phyloP scores from a whole-genome alignment of 2,329 filamentous ascomycete species.

The Drechslerella stenobrocha region DNA sequence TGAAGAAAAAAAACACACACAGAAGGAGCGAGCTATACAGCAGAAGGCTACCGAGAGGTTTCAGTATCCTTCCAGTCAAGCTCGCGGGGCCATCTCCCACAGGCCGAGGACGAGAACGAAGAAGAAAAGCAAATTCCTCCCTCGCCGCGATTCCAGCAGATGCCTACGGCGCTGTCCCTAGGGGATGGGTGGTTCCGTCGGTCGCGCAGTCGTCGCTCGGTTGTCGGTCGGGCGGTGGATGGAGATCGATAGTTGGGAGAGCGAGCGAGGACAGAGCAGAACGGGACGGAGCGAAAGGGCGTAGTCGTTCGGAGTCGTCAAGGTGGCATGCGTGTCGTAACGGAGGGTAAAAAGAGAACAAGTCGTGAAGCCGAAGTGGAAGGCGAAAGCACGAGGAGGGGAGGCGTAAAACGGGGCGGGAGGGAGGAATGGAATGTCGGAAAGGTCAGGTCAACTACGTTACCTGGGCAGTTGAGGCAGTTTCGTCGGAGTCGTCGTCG shows the following conservation, averaged over 20 bases:
- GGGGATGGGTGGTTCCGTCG: background rate
- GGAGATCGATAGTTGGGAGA: too few relatives aligned
- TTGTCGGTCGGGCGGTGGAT: background rate
- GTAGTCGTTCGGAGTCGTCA: slow-evolving; percentile 19
- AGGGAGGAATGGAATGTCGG: slow-evolving; percentile 7
- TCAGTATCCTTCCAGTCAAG: slow-evolving; percentile 1
- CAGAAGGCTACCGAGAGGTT: slow-evolving; percentile 2
- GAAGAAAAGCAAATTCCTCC: background rate
- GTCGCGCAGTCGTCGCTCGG: background rate
- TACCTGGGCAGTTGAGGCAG: slow-evolving; percentile 23
- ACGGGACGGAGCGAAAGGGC: background rate
- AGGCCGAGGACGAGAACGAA: slow-evolving; percentile 3
- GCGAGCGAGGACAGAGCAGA: too few relatives aligned
- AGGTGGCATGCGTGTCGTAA: slow-evolving; percentile 41
- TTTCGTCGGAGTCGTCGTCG: background rate
- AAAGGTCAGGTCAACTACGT: slow-evolving; percentile 19
- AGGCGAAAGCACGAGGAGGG: slow-evolving; percentile 29
- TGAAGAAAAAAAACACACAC: background rate
- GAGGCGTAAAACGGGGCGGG: slow-evolving; percentile 4
- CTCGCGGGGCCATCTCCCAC: slow-evolving; percentile 5
- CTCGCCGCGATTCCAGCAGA: background rate
- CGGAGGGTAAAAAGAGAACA: slow-evolving; percentile 12
- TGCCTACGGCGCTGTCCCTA: background rate
- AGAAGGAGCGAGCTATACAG: slow-evolving; percentile 1
- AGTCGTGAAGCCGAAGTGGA: slow-evolving; percentile 29